phyloP scores from a whole-genome alignment of 2,329 filamentous ascomycete species.

The Fusarium succisae region DNA sequence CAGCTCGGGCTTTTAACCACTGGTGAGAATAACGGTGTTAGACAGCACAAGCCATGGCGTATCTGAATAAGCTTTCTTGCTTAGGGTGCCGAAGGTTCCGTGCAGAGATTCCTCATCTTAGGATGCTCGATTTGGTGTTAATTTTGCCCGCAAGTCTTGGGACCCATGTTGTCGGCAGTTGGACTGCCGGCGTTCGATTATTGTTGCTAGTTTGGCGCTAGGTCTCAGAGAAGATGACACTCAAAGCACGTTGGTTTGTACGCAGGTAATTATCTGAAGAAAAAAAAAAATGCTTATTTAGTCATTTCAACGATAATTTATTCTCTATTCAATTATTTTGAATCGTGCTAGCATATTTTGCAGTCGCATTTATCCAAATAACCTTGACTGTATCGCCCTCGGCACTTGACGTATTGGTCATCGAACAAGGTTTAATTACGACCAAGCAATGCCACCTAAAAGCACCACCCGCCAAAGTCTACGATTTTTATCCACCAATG shows the following conservation, averaged over 20 bases:
- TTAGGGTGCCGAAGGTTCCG: background rate
- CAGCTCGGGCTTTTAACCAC: background rate
- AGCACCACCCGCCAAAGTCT: background rate
- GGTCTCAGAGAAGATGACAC: background rate
- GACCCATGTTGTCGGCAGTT: background rate
- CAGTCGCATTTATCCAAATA: background rate
- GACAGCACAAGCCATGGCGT: background rate
- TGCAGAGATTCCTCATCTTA: background rate
- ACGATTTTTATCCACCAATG: background rate
- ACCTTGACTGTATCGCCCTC: background rate
- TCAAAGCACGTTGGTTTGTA: background rate
- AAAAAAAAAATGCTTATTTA: background rate
- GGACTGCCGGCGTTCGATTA: background rate
- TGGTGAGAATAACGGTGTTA: background rate
- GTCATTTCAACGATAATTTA: fast-evolving
- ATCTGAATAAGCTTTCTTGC: background rate
- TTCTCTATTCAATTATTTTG: fast-evolving
- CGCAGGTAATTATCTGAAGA: no score
- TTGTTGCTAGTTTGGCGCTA: background rate
- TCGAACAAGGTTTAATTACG: background rate
- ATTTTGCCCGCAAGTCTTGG: background rate
- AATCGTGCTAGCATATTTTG: background rate
- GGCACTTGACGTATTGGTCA: background rate
- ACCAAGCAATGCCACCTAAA: background rate
- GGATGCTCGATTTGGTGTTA: background rate